phyloP scores from a whole-genome alignment of 2,329 filamentous ascomycete genomes.

The Corinectria fuckeliana region DNA sequence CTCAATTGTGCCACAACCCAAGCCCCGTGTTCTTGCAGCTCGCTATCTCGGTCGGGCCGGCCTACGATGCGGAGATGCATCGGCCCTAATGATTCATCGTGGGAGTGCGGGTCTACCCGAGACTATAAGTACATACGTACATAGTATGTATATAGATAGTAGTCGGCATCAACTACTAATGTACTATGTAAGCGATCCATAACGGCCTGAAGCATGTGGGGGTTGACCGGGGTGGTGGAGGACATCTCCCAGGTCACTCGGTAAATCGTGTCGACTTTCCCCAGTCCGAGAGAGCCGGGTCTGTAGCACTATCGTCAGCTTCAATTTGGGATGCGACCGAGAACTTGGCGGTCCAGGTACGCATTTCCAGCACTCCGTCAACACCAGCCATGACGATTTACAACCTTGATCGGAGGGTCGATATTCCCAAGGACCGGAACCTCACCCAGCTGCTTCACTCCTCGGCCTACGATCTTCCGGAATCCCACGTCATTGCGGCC shows the following conservation, averaged over 20 bases:
- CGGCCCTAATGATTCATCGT: constrained; percentile 22
- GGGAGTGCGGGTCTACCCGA: not conserved
- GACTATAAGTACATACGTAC: too few relatives aligned
- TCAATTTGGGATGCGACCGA: not conserved
- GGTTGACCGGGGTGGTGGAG: constrained; percentile 14
- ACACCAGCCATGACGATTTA: constrained; percentile 42
- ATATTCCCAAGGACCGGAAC: constrained; percentile 48
- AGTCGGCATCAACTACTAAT: not conserved
- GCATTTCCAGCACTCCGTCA: not conserved
- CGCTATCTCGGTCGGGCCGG: not conserved
- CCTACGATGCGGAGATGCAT: not conserved
- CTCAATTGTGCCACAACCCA: not conserved
- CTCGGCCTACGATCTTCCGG: constrained; percentile 44
- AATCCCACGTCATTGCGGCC: constrained; percentile 50
- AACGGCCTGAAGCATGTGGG: too few relatives aligned
- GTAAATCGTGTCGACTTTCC: not conserved
- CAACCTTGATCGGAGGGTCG: constrained; percentile 36
- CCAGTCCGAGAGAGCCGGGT: not conserved
- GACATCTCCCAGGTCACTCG: constrained; percentile 17
- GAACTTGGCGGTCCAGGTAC: not conserved
- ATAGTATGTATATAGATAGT: too few relatives aligned
- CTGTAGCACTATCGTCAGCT: not conserved
- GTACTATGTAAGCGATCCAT: not conserved
- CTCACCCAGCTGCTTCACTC: constrained; percentile 53
- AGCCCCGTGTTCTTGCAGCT: not conserved